Evolutionary conservation across 1,139 yeast genomes (phyloP).

Genomic region (Scheffersomyces segobiensis): DNA sequence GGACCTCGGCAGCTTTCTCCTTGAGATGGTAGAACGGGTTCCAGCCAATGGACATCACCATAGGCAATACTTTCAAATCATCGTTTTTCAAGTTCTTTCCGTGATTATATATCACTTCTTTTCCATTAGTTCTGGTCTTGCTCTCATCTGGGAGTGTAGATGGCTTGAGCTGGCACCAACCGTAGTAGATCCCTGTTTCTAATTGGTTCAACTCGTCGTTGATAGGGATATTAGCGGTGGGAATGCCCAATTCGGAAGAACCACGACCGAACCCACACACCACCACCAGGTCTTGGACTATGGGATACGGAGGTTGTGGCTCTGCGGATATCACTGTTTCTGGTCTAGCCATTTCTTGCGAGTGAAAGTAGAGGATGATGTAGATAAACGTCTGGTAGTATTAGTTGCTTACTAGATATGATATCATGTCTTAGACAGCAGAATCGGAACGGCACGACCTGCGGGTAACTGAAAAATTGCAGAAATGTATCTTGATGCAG

Average conservation of each 20-base stretch:
- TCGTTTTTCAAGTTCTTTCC: slow-evolving; percentile 49
- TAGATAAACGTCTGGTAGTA: not conserved
- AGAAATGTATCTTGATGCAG: not conserved
- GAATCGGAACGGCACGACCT: not conserved
- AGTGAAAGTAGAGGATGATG: not conserved
- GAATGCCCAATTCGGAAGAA: slow-evolving; percentile 87
- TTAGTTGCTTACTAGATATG: not conserved
- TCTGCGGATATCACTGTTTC: slow-evolving; percentile 40
- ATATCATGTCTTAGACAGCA: not conserved
- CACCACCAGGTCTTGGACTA: slow-evolving; percentile 54
- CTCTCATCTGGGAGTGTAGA: not conserved
- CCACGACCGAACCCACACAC: slow-evolving; percentile 96
- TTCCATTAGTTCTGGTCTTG: slow-evolving; percentile 42
- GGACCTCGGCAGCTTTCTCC: slow-evolving; percentile 81
- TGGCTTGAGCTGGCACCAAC: slow-evolving; percentile 59
- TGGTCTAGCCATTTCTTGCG: slow-evolving; percentile 25
- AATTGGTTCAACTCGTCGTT: slow-evolving; percentile 47
- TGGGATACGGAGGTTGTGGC: slow-evolving; percentile 67
- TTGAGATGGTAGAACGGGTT: slow-evolving; percentile 88
- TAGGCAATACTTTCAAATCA: slow-evolving; percentile 61
- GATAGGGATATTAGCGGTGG: slow-evolving; percentile 89
- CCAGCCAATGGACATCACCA: slow-evolving; percentile 96
- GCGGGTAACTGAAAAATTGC: not conserved
- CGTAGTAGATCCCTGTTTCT: slow-evolving; percentile 89
- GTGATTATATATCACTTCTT: slow-evolving; percentile 54